Percentiles rank a stretch among this genome's conserved stretches.
Conservation (phyloP, 371 early-diverging fungal species). For the Funneliformis caledonium region DNA sequence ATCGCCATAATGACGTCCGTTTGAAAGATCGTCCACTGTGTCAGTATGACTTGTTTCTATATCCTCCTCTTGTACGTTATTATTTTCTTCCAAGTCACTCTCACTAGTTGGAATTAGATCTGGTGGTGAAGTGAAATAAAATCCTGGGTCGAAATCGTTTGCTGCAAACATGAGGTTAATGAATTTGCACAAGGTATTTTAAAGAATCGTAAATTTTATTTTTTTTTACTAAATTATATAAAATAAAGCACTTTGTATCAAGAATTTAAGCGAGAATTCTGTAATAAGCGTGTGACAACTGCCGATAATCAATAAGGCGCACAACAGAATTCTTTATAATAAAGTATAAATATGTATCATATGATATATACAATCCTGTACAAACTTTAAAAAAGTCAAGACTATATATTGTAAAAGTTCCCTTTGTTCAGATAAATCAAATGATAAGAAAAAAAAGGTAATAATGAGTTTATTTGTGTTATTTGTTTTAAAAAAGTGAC, state of each 20-base stretch:
- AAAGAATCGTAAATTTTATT: background rate
- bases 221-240: background rate
- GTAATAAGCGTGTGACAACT: background rate
- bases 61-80: conserved; percentile 19
- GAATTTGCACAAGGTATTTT: background rate
- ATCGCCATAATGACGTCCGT: conserved; percentile 3
- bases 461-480: background rate
- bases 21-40: background rate
- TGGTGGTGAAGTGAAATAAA: conserved; percentile 13
- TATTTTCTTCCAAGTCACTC: conserved; percentile 27
- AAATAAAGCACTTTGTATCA: background rate
- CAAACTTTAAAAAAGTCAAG: background rate
- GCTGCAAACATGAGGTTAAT: conserved; percentile 22
- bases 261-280: background rate
- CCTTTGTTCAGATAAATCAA: background rate
- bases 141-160: conserved; percentile 18
- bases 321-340: background rate
- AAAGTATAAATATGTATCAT: conserved; percentile 2
- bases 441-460: background rate
- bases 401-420: background rate
- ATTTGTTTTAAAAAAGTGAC: background rate
- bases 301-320: background rate
- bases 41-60: conserved; percentile 3
- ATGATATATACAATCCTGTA: background rate
- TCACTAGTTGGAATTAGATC: conserved; percentile 14